phyloP scores from a whole-genome alignment of 192 early-diverging fungal genomes.

The Geranomyces variabilis region DNA sequence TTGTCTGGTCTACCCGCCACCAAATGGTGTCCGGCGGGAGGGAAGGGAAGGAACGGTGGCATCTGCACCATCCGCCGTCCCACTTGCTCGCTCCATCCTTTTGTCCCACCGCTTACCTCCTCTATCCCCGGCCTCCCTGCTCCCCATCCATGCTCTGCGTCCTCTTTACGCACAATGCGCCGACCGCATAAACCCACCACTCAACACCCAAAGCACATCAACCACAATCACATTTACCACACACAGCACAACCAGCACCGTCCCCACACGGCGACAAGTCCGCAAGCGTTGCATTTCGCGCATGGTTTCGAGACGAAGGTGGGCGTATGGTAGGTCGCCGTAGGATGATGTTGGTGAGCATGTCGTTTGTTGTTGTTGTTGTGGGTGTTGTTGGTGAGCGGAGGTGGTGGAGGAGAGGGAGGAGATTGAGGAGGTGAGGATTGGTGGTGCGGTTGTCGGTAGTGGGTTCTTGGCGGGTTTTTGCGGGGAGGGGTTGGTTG shows the following conservation, averaged over 20 bases:
- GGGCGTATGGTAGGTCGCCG: conserved; percentile 1
- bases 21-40: no score
- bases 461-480: neutral
- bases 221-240: conserved; percentile 12
- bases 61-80: no score
- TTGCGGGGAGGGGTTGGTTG: no score
- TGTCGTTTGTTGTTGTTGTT: neutral
- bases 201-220: conserved; percentile 10
- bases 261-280: neutral
- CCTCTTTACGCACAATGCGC: no score
- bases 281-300: neutral
- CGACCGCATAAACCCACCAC: conserved; percentile 14
- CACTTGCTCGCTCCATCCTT: no score
- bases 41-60: no score
- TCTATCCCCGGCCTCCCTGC: no score
- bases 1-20: no score
- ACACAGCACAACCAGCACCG: neutral
- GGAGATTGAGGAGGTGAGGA: neutral
- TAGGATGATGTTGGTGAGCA: neutral
- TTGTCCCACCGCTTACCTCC: no score
- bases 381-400: neutral
- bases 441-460: neutral
- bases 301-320: conserved; percentile 9
- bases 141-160: no score
- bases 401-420: neutral